Conservation (phyloP, 2,329 filamentous ascomycete species). For the Botryotinia calthae region DNA sequence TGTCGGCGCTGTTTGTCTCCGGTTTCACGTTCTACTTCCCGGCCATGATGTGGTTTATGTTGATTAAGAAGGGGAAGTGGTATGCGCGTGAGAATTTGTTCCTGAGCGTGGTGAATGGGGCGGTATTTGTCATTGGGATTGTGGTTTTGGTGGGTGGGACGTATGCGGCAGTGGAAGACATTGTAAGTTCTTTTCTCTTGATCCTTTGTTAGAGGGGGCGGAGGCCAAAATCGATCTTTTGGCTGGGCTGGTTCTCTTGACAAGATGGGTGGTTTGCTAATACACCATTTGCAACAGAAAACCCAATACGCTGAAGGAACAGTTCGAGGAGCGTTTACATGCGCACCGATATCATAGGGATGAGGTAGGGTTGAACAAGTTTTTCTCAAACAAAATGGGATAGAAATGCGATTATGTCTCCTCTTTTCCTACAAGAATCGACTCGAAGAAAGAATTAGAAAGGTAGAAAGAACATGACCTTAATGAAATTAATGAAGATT, state of each 20-base stretch:
- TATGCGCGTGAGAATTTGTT: conserved; percentile 29
- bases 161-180: background rate
- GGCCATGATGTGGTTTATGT: conserved; percentile 25
- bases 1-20: conserved; percentile 46
- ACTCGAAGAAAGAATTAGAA: background rate
- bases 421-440: background rate
- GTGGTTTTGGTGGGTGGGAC: background rate
- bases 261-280: background rate
- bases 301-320: conserved; percentile 11
- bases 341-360: conserved; percentile 5
- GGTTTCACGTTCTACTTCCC: conserved; percentile 36
- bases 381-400: background rate
- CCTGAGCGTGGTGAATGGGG: background rate
- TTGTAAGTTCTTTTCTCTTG: background rate
- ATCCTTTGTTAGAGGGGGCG: background rate
- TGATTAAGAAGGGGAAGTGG: conserved; percentile 34
- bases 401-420: background rate
- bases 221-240: background rate
- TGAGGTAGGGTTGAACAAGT: background rate
- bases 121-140: background rate
- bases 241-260: background rate
- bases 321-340: conserved; percentile 16
- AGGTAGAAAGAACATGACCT: background rate
- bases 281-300: background rate
- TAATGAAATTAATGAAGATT: background rate